Evolutionary conservation across 352 stramenopile genomes (phyloP).

Genomic region (Pythium periplocum): DNA sequence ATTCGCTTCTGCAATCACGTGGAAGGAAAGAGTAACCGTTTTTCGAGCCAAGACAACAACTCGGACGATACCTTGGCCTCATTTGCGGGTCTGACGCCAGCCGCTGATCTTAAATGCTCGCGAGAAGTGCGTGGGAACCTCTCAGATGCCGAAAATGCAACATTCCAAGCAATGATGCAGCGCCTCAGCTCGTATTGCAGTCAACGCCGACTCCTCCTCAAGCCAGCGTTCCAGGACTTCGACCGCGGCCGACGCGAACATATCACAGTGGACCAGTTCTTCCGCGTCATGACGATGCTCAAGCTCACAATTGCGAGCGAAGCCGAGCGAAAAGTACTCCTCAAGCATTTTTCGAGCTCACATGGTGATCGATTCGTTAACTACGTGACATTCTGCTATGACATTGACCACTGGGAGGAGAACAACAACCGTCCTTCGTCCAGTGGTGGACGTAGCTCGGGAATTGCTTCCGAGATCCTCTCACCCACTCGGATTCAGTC

Average conservation of each 20-base stretch:
- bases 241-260: slow-evolving; percentile 68
- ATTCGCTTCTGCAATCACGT: slow-evolving; percentile 65
- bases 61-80: slow-evolving; percentile 47
- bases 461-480: slow-evolving; percentile 54
- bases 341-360: slow-evolving; percentile 64
- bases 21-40: slow-evolving; percentile 33
- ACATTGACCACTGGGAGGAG: slow-evolving; percentile 55
- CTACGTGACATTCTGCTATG: slow-evolving; percentile 82
- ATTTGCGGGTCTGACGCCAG: slow-evolving; percentile 27
- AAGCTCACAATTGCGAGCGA: slow-evolving; percentile 54
- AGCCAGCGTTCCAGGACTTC: slow-evolving; percentile 82
- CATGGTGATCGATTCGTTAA: slow-evolving; percentile 77
- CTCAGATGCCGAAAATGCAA: slow-evolving; percentile 31
- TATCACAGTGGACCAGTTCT: slow-evolving; percentile 79
- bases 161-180: slow-evolving; percentile 52
- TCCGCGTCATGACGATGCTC: slow-evolving; percentile 74
- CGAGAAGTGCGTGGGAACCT: slow-evolving; percentile 56
- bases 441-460: slow-evolving; percentile 15
- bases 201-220: slow-evolving; percentile 64
- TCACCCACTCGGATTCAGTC: slow-evolving; percentile 35
- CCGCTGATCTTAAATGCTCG: slow-evolving; percentile 39
- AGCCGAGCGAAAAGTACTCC: slow-evolving; percentile 43
- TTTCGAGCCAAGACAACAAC: slow-evolving; percentile 25
- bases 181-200: slow-evolving; percentile 50
- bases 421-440: slow-evolving; percentile 43